These are phyloP conservation scores for Gymnopus androsaceus DNA, from an alignment of 1,284 basidiomycete genomes.

Conservation along the genomic window DNA sequence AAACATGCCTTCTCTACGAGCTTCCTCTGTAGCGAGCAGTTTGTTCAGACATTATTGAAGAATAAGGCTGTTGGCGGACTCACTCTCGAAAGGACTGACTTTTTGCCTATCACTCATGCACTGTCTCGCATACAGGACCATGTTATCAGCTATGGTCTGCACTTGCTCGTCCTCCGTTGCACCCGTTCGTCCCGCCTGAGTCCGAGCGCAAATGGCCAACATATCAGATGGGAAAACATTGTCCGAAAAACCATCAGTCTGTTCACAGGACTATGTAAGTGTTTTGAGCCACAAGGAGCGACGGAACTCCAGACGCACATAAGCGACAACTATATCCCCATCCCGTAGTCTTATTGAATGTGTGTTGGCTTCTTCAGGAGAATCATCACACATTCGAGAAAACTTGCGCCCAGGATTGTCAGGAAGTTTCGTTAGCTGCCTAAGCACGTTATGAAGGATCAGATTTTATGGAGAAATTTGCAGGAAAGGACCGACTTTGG, in stretches of 20 bases:
- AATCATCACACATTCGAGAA: conserved; percentile 54
- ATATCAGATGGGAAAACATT: conserved; percentile 81
- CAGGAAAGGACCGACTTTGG: conserved; percentile 51
- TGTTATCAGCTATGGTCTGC: conserved; percentile 68
- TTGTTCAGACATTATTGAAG: conserved; percentile 4
- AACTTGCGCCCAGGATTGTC: conserved; percentile 42
- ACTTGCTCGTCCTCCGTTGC: conserved; percentile 62
- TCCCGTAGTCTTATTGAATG: conserved; percentile 68
- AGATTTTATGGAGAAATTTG: background rate
- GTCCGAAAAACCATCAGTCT: conserved; percentile 88
- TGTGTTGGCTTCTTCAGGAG: conserved; percentile 66
- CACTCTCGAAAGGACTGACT: conserved; percentile 73
- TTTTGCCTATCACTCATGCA: conserved; percentile 68
- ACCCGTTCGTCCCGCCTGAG: conserved; percentile 58
- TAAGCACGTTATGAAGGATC: conserved; percentile 31
- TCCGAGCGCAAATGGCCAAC: conserved; percentile 63
- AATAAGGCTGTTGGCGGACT: conserved; percentile 25
- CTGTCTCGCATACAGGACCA: conserved; percentile 67
- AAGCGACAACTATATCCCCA: conserved; percentile 73
- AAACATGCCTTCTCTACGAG: conserved; percentile 61
- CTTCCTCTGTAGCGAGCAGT: conserved; percentile 45
- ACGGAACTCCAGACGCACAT: conserved; percentile 51
- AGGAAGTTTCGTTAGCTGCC: conserved; percentile 73
- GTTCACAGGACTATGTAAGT: conserved; percentile 27
- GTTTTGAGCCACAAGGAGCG: conserved; percentile 14